These are phyloP conservation scores for Sequoia sempervirens DNA, from an alignment of 75 land plant species.

Conservation along the genomic window DNA sequence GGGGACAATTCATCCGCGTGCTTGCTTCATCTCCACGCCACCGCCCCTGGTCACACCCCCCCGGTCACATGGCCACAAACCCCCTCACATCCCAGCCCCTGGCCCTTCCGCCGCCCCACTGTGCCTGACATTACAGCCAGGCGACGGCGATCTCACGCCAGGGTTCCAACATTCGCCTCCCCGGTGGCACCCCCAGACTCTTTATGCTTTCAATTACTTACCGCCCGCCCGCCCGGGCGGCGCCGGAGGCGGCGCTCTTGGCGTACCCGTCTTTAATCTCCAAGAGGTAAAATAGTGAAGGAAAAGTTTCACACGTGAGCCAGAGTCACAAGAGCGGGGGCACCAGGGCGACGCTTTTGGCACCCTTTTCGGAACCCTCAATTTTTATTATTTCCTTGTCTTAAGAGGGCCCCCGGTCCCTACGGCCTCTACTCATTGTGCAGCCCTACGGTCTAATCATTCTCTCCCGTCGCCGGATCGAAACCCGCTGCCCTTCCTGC, in stretches of 20 bases:
- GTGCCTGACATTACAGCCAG: background rate
- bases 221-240: background rate
- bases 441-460: background rate
- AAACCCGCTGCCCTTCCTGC: background rate
- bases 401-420: background rate
- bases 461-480: background rate
- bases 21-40: slow-evolving; percentile 3
- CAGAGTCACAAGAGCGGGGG: no score
- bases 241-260: slow-evolving; percentile 1
- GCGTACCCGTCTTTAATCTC: background rate
- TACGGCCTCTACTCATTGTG: background rate
- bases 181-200: background rate
- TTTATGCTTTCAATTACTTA: background rate
- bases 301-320: slow-evolving; percentile 14
- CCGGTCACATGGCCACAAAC: background rate
- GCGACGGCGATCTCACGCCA: background rate
- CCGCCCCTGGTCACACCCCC: background rate
- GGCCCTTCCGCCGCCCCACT: background rate
- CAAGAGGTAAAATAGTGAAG: background rate
- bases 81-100: background rate
- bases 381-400: no score
- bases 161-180: background rate
- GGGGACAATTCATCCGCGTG: slow-evolving; percentile 11
- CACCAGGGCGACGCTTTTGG: background rate
- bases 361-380: background rate